Base-by-base conservation (phyloP, 1,284 basidiomycete species). In the Sporisorium graminicola region DNA sequence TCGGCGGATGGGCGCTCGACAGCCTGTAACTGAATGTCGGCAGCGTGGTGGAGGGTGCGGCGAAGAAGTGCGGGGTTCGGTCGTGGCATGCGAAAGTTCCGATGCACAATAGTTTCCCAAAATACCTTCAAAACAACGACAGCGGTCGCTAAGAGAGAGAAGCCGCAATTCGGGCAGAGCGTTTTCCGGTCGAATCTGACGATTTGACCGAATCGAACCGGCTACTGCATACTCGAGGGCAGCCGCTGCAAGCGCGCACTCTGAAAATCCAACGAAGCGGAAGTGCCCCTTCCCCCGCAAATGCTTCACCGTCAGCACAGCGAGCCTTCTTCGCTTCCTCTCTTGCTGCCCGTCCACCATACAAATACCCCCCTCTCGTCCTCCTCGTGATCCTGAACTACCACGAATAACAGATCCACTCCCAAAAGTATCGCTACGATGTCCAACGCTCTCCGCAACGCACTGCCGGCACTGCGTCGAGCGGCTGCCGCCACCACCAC, bases 371-470 rank as follows among this genome's bases (percentile, higher is more conserved):
- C 31, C 52, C 33, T 31, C 16, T n/a, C 51, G 27, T n/a, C 24
- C 14, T 26, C 16, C n/a, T n/a, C n/a, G n/a, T n/a, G n/a, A 5
- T 22, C 37, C 52, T 16, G 6, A 49, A 29, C 27, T 12, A 8
- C 33, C 33, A 12, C 42, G 9, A 12, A 20, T 16, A 43, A 18
- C 53, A 20, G 22, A 2, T 14, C 22, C 12, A 2, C 18, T 8
- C 18, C 46, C 37, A 5, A 42, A 44, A 42, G 5, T 13, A 24
- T 29, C 60, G 5, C 26, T 18, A 22, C 56, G 49, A 78, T 78
- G 76, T 67, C 74, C 18, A 77, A 72, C 65, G 58, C 65, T 18
- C 64, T 77, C 18, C 64, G 67, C 42, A 59, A 59, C 47, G 59
- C 67, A 5, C 60, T 77, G 8, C 71, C 67, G 1, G 52, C 64